Evolutionary conservation across 2,329 filamentous ascomycete genomes (phyloP), one percentile per base, ranked within the genome.

Genomic region (Aspergillus unguis): DNA sequence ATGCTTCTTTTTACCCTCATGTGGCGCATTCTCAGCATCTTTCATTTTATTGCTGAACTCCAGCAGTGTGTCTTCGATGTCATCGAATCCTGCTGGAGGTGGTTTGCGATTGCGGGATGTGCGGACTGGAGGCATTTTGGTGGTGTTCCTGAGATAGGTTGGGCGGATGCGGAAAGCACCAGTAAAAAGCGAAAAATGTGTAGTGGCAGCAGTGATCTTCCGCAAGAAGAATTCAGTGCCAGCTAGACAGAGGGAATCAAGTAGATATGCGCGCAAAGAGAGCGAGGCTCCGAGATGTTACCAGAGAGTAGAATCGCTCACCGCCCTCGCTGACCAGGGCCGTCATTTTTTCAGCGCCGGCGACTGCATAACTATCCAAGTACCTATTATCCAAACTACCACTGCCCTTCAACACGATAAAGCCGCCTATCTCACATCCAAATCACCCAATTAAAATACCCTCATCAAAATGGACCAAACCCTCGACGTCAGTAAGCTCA

Each of bases 21-120:
- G 82, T 17, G 90, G 86, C 44, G 91, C 87, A 73, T 95, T 95
- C 70, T 96, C 91, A 48, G 94, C 94, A 65, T 86, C 84, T 67
- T 85, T 86, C 83, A 86, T 85, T 69, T 84, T 84, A 71, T 85
- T 85, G 65, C 76, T 75, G 70, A 86, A 86, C 60, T 86, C 83
- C 48, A 86, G 77, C 7, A 86, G 77, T 3, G 83, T 86, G 68
- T 86, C 84, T 74, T 86, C 84, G 66, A 86, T 80, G 62, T 86
- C 84, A 59, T 85, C 82, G 73, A 86, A 86, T 68, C 84, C 84
- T 38, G 82, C 81, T 54, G 84, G 84, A 47, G 84, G 84, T 48
- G 83, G 79, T 71, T 85, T 85, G 66, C 81, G 81, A 64, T 78
- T 82, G 66, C 78, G 78, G 51, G 80, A 74, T 36, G 77, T 80